Evolutionary conservation across 2,329 filamentous ascomycete species (phyloP), one percentile per base, ranked within the genome.

Genomic region (Coleophoma crateriformis): DNA sequence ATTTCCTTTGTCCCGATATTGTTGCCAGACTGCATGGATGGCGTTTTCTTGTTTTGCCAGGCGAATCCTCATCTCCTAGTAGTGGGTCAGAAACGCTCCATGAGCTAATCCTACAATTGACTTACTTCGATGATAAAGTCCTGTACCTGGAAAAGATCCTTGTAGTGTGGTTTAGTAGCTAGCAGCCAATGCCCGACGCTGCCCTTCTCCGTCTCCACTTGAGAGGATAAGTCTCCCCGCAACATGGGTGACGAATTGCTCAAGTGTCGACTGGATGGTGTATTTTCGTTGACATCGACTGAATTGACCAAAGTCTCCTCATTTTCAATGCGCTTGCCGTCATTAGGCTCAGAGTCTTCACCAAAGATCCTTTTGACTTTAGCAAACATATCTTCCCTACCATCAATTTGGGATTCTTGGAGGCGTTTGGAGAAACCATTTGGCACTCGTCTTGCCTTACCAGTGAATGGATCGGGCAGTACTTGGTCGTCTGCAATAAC

Each of bases 121-220:
- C 60, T 59, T 56, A 64, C 63, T 54, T 62, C 55, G n/a, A 56
- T 61, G 50, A 66, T 56, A n/a, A 51, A 53, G 45, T 63, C 58
- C 12, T 63, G 45, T 4, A 56, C 56, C 32, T 63, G 49, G 14
- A 50, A 44, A 20, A 63, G 32, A n/a, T 51, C 54, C 12, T 42
- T 46, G 47, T 64, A 64, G 51, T 64, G 63, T n/a, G 61, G 59
- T 48, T 58, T 51, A 14, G 64, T 27, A 27, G 27, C 27, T 27
- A 27, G 27, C 27, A 27, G 27, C 27, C 27, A 27, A 27, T 27
- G 8, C 27, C 7, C 27, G 27, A 27, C 27, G 8, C 27, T 27
- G 27, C 6, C 27, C 27, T 27, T 27, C 27, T 27, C 27, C 7
- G 8, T 27, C 2, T 27, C 27, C 8, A 10, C 27, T 7, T 27